Base-by-base conservation (phyloP, 1,284 basidiomycete species). In the Neolentinus lepideus region DNA sequence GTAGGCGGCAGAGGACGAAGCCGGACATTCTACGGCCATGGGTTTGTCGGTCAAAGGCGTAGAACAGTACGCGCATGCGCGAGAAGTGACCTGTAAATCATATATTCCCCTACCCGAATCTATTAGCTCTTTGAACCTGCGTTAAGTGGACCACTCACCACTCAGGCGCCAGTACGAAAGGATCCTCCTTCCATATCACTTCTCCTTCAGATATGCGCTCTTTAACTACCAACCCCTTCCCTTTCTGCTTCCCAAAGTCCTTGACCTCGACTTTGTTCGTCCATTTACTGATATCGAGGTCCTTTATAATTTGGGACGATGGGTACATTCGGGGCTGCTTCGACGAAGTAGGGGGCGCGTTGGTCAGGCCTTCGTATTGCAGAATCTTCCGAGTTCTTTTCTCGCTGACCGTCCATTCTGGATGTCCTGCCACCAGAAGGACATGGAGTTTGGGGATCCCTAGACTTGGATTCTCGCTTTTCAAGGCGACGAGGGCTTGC, bases 141-240 rank as follows among this genome's bases (percentile, higher is more conserved):
- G 45, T 52, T 25, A 43, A 36, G 25, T 25, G 47, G 3, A 16
- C 3, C 55, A 27, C 78, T 57, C 65, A 86, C 86, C 84, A 87
- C 70, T 88, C 85, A 14, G 88, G 82, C 21, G 85, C 83, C 19
- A 88, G 68, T 50, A 85, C 67, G 63, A 85, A 89, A 0, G 85
- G 85, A 63, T 88, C 85, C 66, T 95, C 92, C 58, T 84, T 87
- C 88, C 92, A 95, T 3, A 95, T 65, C 9, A 83, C 72, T 59
- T 94, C 89, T 0, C 88, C 90, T 62, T 83, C 77, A 11, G 72
- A 69, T 56, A 94, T 85, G 51, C 77, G 73, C 54, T 82, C 78
- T 25, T 71, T 80, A 1, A 90, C 89, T 0, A 94, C 80, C 27
- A 95, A 73, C 0, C 93, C 93, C 64, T 95, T 94, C 9, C 92